Conservation (phyloP, 139 green algal species). For the Dunaliella sp. region DNA sequence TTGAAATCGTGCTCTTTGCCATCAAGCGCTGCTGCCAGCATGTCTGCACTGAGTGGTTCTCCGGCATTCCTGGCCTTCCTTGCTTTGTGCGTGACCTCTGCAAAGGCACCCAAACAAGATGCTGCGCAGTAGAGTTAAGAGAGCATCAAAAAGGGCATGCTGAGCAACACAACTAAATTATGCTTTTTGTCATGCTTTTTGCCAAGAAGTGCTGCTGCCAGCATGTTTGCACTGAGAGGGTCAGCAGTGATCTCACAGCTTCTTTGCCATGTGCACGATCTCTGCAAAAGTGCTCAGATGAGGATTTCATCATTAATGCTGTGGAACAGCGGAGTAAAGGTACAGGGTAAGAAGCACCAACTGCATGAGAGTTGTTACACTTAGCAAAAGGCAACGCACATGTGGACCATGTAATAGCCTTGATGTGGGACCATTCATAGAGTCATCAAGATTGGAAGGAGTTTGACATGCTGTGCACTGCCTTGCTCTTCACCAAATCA, state of each 20-base stretch:
- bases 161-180: not conserved
- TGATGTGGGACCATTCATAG: not conserved
- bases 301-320: too few relatives aligned
- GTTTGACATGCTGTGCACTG: too few relatives aligned
- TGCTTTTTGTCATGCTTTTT: too few relatives aligned
- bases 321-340: too few relatives aligned
- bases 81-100: not conserved
- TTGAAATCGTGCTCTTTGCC: too few relatives aligned
- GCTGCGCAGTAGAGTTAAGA: not conserved
- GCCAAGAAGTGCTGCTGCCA: not conserved
- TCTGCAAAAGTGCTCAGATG: too few relatives aligned
- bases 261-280: not conserved
- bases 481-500: not conserved
- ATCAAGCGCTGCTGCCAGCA: not conserved
- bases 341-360: too few relatives aligned
- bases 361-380: too few relatives aligned
- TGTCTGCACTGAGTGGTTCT: not conserved
- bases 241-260: too few relatives aligned
- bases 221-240: not conserved
- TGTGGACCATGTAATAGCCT: not conserved
- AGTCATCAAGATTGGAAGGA: too few relatives aligned
- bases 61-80: not conserved
- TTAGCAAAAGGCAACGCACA: too few relatives aligned
- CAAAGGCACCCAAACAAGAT: not conserved
- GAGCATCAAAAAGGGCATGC: not conserved